Evolutionary conservation across 1,139 yeast species (phyloP), one percentile per base, ranked within the genome.

Genomic region (Geotrichum fermentans): DNA sequence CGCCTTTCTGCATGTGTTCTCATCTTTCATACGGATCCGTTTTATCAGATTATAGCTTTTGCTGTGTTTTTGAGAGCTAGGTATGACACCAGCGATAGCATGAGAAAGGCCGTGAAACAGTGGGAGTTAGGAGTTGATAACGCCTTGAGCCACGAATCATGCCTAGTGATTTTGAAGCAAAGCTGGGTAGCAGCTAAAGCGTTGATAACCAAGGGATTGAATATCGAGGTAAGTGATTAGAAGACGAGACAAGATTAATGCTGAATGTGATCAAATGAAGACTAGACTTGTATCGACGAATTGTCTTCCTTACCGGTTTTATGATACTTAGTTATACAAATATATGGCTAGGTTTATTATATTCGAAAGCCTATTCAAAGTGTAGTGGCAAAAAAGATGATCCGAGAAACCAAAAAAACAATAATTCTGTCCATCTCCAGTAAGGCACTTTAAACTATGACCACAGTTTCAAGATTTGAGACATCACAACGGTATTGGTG

Each of bases 51-150:
- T 40, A 56, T 75, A 22, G 66, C 78, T 38, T 88, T 83, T 67
- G 62, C 78, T 29, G 55, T 80, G 17, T 90, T 90, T 68, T 74
- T 88, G 66, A 86, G 86, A 69, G 69, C 84, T 54, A 79, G 96
- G 67, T 86, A 74, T 64, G 95, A 88, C 64, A 82, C 79, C 59
- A 83, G 94, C 7, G 73, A 79, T 39, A 81, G 80, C 70, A 83
- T 89, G 53, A 81, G 88, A 69, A 73, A 79, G 56, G 82, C 79
- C 43, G 73, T 89, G 62, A 81, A 84, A 68, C 71, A 74, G 43
- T 72, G 84, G 70, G 95, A 86, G 66, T 80, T 84, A 45, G 74
- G 82, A 57, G 62, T 83, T 52, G 97, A 89, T 65, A 80, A 82
- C 16, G 55, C 79, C 18, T 73, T 84, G 46, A 74, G 78, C 50